Conservation (phyloP, 345 rosid species). For the Sonneratia caseolaris region DNA sequence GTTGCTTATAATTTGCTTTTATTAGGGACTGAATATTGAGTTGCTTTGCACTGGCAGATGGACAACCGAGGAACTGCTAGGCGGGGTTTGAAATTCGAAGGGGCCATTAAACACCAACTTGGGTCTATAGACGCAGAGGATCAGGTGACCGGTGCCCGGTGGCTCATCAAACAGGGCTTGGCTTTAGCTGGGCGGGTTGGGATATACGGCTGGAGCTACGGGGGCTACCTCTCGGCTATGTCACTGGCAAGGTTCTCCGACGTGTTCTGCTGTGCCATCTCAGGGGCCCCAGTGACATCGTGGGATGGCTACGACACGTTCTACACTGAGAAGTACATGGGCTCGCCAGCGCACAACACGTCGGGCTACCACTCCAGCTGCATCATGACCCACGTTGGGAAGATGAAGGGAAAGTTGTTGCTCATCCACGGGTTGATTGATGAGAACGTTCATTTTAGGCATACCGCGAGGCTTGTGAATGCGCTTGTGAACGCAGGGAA, state of each 20-base stretch:
- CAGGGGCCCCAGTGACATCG: constrained; percentile 91
- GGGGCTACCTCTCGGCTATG: constrained; percentile 86
- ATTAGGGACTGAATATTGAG: no score
- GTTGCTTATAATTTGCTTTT: no score
- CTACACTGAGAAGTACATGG: constrained; percentile 95
- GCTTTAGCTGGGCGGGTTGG: constrained; percentile 64
- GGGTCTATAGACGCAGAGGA: constrained; percentile 69
- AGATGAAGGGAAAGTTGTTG: constrained; percentile 54
- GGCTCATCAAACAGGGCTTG: constrained; percentile 75
- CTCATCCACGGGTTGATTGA: constrained; percentile 92
- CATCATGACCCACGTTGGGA: constrained; percentile 61
- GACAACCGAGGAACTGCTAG: constrained; percentile 89
- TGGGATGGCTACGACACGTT: constrained; percentile 97
- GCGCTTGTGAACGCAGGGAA: constrained; percentile 66
- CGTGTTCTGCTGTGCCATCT: constrained; percentile 56
- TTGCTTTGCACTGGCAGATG: constrained; percentile 31
- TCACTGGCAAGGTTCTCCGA: constrained; percentile 56
- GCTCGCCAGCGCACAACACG: constrained; percentile 40
- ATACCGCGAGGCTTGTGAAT: constrained; percentile 82
- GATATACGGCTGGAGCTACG: constrained; percentile 85
- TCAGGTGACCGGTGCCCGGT: constrained; percentile 73
- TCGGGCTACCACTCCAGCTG: constrained; percentile 44
- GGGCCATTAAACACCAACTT: constrained; percentile 42
- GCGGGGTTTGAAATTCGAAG: constrained; percentile 83
- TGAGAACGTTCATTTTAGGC: constrained; percentile 92